Percentiles rank a stretch among this genome's conserved stretches.
Evolutionary conservation across 768 basidiomycete species (phyloP).

Genomic region (Fomitopsis serialis): DNA sequence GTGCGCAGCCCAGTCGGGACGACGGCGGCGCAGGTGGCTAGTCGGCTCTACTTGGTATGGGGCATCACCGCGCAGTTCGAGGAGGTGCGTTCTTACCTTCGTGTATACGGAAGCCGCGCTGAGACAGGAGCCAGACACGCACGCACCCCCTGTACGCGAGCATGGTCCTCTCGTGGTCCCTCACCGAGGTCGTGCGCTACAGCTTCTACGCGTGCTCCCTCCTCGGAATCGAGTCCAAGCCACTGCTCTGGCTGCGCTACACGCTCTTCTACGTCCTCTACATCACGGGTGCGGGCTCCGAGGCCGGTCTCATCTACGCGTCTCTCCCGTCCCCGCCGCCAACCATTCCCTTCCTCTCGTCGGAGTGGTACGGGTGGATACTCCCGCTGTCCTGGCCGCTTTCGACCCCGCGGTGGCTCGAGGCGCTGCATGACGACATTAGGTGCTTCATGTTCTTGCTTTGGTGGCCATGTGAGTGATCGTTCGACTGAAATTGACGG

Average conservation of each 20-base stretch:
- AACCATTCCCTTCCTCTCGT: conserved; percentile 25
- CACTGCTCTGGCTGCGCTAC: conserved; percentile 75
- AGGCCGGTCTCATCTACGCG: conserved; percentile 77
- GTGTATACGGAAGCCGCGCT: not conserved
- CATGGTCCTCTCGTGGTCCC: conserved; percentile 91
- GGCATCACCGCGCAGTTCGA: conserved; percentile 65
- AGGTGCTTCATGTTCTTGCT: conserved; percentile 59
- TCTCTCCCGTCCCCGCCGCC: conserved; percentile 56
- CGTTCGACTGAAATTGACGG: not conserved
- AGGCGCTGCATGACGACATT: conserved; percentile 52
- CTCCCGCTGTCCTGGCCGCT: conserved; percentile 3
- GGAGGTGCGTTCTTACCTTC: conserved; percentile 39
- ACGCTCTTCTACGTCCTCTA: conserved; percentile 93
- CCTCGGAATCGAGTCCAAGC: conserved; percentile 41
- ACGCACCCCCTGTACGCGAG: conserved; percentile 76
- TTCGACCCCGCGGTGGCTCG: conserved; percentile 24
- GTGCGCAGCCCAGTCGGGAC: conserved; percentile 75
- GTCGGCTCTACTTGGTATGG: conserved; percentile 83
- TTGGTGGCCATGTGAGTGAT: conserved; percentile 85
- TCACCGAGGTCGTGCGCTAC: conserved; percentile 91
- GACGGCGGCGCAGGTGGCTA: conserved; percentile 74
- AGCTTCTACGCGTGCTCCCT: conserved; percentile 75
- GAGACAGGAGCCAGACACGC: conserved; percentile 42
- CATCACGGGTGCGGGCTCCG: conserved; percentile 86
- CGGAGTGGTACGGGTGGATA: conserved; percentile 2